Conservation (phyloP, 2,329 filamentous ascomycete genomes). For the Ophiostoma piceae region DNA sequence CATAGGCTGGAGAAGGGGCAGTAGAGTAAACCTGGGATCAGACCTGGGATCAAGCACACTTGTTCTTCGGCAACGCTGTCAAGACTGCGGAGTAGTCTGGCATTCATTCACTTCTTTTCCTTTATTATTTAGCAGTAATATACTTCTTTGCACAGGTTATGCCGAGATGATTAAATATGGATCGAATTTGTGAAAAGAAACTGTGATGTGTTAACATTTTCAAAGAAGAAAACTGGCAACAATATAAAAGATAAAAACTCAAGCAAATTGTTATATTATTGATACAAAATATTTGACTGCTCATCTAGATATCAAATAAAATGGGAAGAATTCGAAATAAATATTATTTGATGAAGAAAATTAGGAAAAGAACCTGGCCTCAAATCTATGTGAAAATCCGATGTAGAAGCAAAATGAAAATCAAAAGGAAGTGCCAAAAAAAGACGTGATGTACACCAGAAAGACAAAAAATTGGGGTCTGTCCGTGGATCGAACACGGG, state of each 20-base stretch:
- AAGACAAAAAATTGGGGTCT: conserved; percentile 11
- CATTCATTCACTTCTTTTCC: background rate
- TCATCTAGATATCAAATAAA: background rate
- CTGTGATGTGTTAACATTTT: no score
- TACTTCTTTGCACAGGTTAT: background rate
- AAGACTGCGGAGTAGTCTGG: background rate
- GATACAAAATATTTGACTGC: no score
- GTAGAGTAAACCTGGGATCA: background rate
- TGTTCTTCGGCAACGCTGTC: background rate
- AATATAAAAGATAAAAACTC: no score
- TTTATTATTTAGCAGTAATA: background rate
- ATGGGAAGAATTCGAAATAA: background rate
- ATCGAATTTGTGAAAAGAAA: no score
- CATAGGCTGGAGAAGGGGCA: background rate
- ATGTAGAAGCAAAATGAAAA: background rate
- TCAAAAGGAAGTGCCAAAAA: background rate
- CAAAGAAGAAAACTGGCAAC: no score
- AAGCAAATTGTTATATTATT: no score
- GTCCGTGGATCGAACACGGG: conserved; percentile 18
- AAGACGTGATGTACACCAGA: background rate
- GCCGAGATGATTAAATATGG: no score
- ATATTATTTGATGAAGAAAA: background rate
- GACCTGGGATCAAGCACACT: background rate
- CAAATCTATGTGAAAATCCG: background rate
- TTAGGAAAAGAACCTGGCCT: background rate